Evolutionary conservation across 2,329 filamentous ascomycete genomes (phyloP), one percentile per base, ranked within the genome.

Genomic region (Ophiocordyceps camponoti-saundersi): DNA sequence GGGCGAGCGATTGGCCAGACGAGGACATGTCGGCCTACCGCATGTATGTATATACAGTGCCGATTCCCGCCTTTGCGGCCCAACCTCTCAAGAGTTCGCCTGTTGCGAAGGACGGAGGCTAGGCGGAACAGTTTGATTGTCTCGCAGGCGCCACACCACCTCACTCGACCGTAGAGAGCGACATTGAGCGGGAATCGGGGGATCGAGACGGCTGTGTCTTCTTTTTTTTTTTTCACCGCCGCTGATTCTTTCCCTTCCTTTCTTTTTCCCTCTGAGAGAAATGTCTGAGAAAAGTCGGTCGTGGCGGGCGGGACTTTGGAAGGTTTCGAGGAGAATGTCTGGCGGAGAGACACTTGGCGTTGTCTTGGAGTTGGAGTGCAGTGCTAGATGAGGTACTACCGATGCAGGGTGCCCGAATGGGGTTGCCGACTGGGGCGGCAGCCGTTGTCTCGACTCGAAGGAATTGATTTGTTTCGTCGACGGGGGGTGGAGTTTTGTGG

Each of bases 131-230:
- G 34, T 16, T 36, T 26, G 44, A 29, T 46, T 46, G 34, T 46
- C 44, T 29, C 40, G 44, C 44, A 42, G 44, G 23, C 36, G 44
- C 44, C 44, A 46, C 34, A 34, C 34, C 34, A 22, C 36, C 44
- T 46, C 36, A 46, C 21, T 46, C 44, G 41, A n/a, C 36, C 36
- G 36, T 46, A 16, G 39, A 46, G 22, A 46, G 22, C 34, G 41
- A 11, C 44, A 46, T 41, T 29, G 36, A 20, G 29, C 18, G 20
- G n/a, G 36, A 13, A 23, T 18, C n/a, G 34, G 32, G 12, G 11
- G n/a, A 36, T 41, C 20, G 20, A 22, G 39, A 41, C 18, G 39
- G 18, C 5, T 11, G 34, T 8, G 23, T 26, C 8, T 8, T 29
- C n/a, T 39, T 18, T 18, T 16, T n/a, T 39, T 39, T 39, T 39